These are phyloP conservation scores for Phytopythium kandeliae DNA, from an alignment of 352 stramenopile species.

Conservation along the genomic window DNA sequence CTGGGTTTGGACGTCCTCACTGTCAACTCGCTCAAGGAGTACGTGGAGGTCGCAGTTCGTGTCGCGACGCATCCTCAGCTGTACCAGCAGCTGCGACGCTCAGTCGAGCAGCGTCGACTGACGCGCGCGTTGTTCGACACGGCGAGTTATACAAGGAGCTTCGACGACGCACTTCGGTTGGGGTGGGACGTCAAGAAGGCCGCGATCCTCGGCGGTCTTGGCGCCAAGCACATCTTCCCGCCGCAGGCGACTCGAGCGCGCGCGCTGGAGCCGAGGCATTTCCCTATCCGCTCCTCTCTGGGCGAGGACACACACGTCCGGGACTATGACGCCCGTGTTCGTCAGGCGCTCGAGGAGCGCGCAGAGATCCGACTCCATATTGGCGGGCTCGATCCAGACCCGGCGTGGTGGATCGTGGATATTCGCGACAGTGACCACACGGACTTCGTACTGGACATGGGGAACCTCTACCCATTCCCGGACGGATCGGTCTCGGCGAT, in stretches of 20 bases:
- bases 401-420: conserved; percentile 73
- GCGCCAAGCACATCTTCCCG: conserved; percentile 34
- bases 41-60: conserved; percentile 65
- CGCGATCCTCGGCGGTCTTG: conserved; percentile 3
- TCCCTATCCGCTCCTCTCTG: conserved; percentile 33
- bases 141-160: conserved; percentile 35
- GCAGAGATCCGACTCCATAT: conserved; percentile 56
- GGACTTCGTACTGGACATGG: conserved; percentile 64
- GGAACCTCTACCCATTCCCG: conserved; percentile 61
- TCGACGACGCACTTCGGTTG: conserved; percentile 36
- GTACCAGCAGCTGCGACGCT: conserved; percentile 25
- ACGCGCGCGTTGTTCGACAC: conserved; percentile 67
- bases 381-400: conserved; percentile 30
- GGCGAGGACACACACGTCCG: conserved; percentile 24
- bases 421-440: conserved; percentile 33
- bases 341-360: conserved; percentile 16
- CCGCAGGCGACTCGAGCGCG: conserved; percentile 11
- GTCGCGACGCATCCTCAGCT: conserved; percentile 31
- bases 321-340: conserved; percentile 33
- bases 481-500: conserved; percentile 49
- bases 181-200: conserved; percentile 38
- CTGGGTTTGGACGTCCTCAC: conserved; percentile 46
- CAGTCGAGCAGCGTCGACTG: conserved; percentile 37
- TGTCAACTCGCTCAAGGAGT: conserved; percentile 73
- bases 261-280: conserved; percentile 15